These are phyloP conservation scores for Quercus alba DNA, from an alignment of 306 rosid species.

Conservation along the genomic window DNA sequence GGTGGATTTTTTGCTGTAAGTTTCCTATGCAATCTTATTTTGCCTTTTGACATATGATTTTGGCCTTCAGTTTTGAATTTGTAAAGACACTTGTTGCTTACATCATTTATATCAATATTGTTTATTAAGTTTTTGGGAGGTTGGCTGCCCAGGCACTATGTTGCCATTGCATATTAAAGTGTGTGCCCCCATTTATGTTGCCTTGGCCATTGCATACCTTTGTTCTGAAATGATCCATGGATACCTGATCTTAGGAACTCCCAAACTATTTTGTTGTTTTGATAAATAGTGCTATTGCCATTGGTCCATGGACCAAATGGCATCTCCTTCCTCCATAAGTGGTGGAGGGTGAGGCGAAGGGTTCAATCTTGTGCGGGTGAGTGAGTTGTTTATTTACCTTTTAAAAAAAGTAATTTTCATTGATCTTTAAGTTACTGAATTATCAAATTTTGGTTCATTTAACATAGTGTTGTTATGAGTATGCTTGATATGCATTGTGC, in stretches of 20 bases:
- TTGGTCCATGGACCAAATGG: neutral
- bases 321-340: neutral
- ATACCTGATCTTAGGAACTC: neutral
- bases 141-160: neutral
- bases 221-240: neutral
- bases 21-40: constrained; percentile 12
- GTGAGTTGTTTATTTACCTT: neutral
- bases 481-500: neutral
- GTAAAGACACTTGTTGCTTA: neutral
- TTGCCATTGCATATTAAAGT: neutral
- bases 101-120: neutral
- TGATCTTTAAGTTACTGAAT: neutral
- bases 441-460: neutral
- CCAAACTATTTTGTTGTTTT: neutral
- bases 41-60: neutral
- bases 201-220: neutral
- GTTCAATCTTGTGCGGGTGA: neutral
- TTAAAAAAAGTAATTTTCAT: neutral
- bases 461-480: neutral
- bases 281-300: neutral
- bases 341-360: neutral
- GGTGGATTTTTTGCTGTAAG: constrained; percentile 91
- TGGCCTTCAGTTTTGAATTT: neutral
- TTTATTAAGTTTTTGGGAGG: neutral
- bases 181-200: neutral